Evolutionary conservation across 228 moss, liverwort and hornwort genomes (phyloP), one percentile per base, ranked within the genome.

Genomic region (Sphagnum magellanicum): DNA sequence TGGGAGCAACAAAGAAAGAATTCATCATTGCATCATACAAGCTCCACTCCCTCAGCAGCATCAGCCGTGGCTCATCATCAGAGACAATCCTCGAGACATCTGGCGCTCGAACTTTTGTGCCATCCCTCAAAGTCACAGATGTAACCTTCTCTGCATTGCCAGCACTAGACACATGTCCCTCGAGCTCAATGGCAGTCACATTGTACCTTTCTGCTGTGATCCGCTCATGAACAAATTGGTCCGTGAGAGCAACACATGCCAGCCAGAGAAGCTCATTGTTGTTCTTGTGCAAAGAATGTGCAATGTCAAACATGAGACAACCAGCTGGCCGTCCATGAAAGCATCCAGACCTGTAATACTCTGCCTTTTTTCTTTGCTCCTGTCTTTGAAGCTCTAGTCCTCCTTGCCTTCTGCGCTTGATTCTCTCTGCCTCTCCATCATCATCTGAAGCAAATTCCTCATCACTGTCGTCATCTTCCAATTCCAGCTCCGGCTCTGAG

Each of bases 251-350:
- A 47, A 93, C 93, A 66, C 91, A 90, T 1, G 97, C 93, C 12
- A 98, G 79, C 93, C 97, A 98, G n/a, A 98, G 84, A 6, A 85
- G 81, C 81, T 98, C 97, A 48, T 88, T 93, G 4, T 81, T 93
- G 70, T 90, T 91, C 77, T 91, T 93, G 69, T 91, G 87, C n/a
- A 83, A 68, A 2, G 91, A 79, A 64, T 90, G 91, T 5, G 93
- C 86, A 49, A 98, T 83, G 69, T 93, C 91, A 32, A 87, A 90
- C 90, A 93, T 90, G 49, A 93, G 85, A 72, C 90, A 89, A 8
- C 97, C 93, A 0, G 93, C 90, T 0, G 97, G 85, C 46, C 86
- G 85, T 53, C 97, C 93, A 69, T 93, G 91, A 59, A 88, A 98
- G 67, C 88, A 90, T 13, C 97, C 93, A 76, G 90, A 88, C 14